phyloP scores from a whole-genome alignment of 2,329 filamentous ascomycete genomes.

The Penicillium sp. region DNA sequence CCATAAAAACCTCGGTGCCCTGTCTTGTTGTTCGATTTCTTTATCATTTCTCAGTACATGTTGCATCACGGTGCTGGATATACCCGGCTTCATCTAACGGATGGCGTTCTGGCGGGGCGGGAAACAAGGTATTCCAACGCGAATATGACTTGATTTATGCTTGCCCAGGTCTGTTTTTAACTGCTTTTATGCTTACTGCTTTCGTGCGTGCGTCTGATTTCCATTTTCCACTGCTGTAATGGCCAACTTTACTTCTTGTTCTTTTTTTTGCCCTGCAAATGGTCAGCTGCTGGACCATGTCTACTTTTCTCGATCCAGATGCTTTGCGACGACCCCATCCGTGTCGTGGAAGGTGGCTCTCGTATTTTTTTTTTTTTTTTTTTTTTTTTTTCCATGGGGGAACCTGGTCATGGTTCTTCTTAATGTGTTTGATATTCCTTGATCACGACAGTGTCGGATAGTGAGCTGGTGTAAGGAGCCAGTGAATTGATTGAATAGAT shows the following conservation, averaged over 20 bases:
- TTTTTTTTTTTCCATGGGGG: neutral
- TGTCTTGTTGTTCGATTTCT: conserved; percentile 4
- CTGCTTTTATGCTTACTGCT: neutral
- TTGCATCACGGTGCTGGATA: conserved; percentile 52
- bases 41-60: conserved; percentile 35
- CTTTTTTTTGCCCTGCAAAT: conserved; percentile 4
- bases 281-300: conserved; percentile 2
- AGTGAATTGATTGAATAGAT: conserved; percentile 22
- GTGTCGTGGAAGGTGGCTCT: neutral
- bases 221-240: conserved; percentile 23
- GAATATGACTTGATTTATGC: conserved; percentile 20
- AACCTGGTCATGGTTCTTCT: neutral
- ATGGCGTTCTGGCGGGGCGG: conserved; percentile 35
- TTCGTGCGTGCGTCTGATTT: conserved; percentile 3
- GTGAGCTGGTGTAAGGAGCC: conserved; percentile 1
- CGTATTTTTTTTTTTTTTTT: conserved; percentile 1
- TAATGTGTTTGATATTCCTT: conserved; percentile 5
- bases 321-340: neutral
- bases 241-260: conserved; percentile 14
- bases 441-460: conserved; percentile 2
- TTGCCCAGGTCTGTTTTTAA: conserved; percentile 14
- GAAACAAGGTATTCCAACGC: conserved; percentile 24
- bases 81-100: conserved; percentile 48
- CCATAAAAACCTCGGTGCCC: neutral
- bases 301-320: conserved; percentile 4